These are phyloP conservation scores for Rosa rugosa DNA, from an alignment of 306 rosid genomes.

Conservation along the genomic window DNA sequence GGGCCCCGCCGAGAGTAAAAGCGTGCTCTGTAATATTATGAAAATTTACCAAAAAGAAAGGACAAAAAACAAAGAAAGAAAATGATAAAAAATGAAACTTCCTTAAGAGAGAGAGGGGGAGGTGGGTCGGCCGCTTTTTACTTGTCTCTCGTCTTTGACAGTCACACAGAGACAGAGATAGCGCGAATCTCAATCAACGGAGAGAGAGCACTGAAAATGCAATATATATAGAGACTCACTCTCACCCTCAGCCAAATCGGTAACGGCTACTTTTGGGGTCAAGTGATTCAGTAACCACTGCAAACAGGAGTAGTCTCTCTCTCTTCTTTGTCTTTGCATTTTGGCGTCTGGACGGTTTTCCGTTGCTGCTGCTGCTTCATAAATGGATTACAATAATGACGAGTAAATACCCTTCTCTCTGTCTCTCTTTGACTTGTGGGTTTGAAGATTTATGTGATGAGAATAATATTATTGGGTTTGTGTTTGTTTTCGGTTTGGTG, in stretches of 20 bases:
- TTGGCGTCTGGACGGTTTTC: conserved; percentile 14
- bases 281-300: background rate
- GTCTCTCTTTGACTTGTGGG: conserved; percentile 22
- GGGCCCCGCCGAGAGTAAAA: background rate
- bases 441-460: conserved; percentile 17
- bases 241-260: conserved; percentile 7
- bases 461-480: background rate
- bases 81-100: conserved; percentile 18
- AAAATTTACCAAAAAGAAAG: background rate
- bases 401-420: conserved; percentile 47
- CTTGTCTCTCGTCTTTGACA: conserved; percentile 13
- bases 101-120: conserved; percentile 4
- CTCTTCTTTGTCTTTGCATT: conserved; percentile 17
- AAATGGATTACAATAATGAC: conserved; percentile 53
- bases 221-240: conserved; percentile 1
- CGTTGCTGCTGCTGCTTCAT: conserved; percentile 9
- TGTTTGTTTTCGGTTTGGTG: background rate
- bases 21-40: conserved; percentile 4
- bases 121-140: conserved; percentile 39
- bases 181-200: conserved; percentile 41
- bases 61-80: background rate
- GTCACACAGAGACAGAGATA: conserved; percentile 10
- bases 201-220: conserved; percentile 11
- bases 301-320: background rate
- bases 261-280: conserved; percentile 47